Percentiles rank a stretch among this genome's conserved stretches.
Conservation (phyloP, 331 rosid species). For the Saraca asoca region DNA sequence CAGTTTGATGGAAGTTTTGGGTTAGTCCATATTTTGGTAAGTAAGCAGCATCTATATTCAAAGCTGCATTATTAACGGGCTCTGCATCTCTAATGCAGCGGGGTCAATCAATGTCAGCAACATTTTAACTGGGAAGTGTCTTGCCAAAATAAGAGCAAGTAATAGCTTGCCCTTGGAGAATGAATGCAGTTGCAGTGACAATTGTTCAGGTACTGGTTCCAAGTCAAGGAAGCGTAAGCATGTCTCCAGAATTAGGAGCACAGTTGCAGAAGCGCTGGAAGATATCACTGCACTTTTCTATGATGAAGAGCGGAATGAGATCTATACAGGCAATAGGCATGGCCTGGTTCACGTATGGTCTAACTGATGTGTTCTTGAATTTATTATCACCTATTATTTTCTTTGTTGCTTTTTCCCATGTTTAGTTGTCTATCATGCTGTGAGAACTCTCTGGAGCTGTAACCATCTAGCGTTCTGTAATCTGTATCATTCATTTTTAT, state of each 20-base stretch:
- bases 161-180: conserved; percentile 57
- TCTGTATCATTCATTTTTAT: conserved; percentile 39
- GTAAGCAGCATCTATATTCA: conserved; percentile 7
- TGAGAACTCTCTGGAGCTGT: conserved; percentile 38
- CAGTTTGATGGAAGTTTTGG: not conserved
- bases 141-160: conserved; percentile 83
- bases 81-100: conserved; percentile 60
- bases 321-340: conserved; percentile 88
- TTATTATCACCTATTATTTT: conserved; percentile 35
- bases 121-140: conserved; percentile 93
- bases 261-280: conserved; percentile 97
- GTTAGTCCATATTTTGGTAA: conserved; percentile 5
- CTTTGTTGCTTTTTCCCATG: conserved; percentile 36
- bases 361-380: conserved; percentile 52
- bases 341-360: conserved; percentile 99
- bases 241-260: conserved; percentile 69
- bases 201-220: conserved; percentile 50
- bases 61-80: conserved; percentile 31
- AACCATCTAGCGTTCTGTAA: conserved; percentile 40
- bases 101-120: conserved; percentile 98
- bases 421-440: conserved; percentile 39
- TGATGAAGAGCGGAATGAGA: conserved; percentile 96
- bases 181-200: conserved; percentile 57
- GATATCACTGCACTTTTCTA: conserved; percentile 97
- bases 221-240: conserved; percentile 56